Evolutionary conservation across 805 yeast genomes (phyloP), one percentile per base, ranked within the genome.

Genomic region (Lachancea nothofagi): DNA sequence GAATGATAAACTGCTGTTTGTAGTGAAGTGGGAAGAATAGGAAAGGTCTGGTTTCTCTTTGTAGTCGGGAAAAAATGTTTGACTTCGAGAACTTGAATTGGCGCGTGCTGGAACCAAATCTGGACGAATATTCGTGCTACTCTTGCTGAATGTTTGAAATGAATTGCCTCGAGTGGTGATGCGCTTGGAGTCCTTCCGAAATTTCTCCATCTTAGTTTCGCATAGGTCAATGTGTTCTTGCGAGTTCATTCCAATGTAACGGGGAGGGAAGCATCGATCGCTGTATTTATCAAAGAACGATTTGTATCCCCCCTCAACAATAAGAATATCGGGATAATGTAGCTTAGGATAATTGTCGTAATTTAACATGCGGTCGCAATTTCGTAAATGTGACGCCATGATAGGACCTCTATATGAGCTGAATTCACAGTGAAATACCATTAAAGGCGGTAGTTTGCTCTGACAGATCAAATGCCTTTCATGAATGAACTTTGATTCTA

Each of bases 401-500:
- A 82, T 67, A 4, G 98, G 98, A n/a, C 97, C 96, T 43, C 98
- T 71, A 57, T 82, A 86, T 5, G 94, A 77, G 27, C 94, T 82
- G 59, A 87, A 90, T 63, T 93, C 98, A 64, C 98, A 93, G 62
- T 93, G 97, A 67, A 93, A 90, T 8, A 93, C 71, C 5, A 90
- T 59, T 40, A 93, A 65, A 15, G 69, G 69, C 14, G 60, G 49
- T 14, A 29, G 30, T 5, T 36, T n/a, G 9, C 15, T 5, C 24
- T 36, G 34, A 23, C 35, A 33, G 9, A 29, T 13, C 13, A 33
- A 18, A 13, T 37, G 10, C 26, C 49, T 45, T 8, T 45, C 46
- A 13, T 50, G 50, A 18, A 72, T 64, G 47, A 88, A 72, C 34
- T 61, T 58, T 27, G 70, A 64, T 52, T 86, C 95, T 30, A 90